Conservation (phyloP, 352 stramenopile genomes). For the Phytophthora brassicae region DNA sequence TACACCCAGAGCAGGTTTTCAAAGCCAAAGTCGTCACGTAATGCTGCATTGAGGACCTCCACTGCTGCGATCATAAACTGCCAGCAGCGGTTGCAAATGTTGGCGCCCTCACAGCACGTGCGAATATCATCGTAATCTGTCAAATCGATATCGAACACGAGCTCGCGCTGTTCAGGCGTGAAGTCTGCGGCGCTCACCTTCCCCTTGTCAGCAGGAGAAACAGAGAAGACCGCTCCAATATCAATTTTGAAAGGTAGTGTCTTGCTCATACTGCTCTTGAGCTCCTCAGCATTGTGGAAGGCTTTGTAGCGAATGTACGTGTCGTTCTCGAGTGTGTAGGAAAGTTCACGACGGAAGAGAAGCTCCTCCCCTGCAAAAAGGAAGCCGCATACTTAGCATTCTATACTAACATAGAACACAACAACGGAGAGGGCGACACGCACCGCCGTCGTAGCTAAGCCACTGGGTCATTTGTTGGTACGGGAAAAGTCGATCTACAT, state of each 20-base stretch:
- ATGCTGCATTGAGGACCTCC: constrained; percentile 90
- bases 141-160: constrained; percentile 99
- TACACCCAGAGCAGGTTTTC: constrained; percentile 99
- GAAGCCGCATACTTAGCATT: background rate
- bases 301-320: constrained; percentile 99
- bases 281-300: constrained; percentile 88
- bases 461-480: constrained; percentile 86
- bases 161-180: constrained; percentile 93
- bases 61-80: constrained; percentile 98
- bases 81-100: constrained; percentile 96
- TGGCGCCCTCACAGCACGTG: constrained; percentile 92
- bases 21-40: constrained; percentile 98
- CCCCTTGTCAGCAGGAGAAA: constrained; percentile 83
- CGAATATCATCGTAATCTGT: constrained; percentile 99
- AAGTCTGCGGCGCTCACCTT: constrained; percentile 90
- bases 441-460: constrained; percentile 82
- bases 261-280: constrained; percentile 87
- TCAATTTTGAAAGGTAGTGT: constrained; percentile 99
- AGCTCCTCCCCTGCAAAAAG: constrained; percentile 54
- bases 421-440: background rate
- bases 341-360: constrained; percentile 96
- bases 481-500: constrained; percentile 81
- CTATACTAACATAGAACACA: background rate
- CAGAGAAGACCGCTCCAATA: constrained; percentile 97
- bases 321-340: constrained; percentile 98